Evolutionary conservation across 2,329 filamentous ascomycete species (phyloP).

Genomic region (Alternaria tenuissima): DNA sequence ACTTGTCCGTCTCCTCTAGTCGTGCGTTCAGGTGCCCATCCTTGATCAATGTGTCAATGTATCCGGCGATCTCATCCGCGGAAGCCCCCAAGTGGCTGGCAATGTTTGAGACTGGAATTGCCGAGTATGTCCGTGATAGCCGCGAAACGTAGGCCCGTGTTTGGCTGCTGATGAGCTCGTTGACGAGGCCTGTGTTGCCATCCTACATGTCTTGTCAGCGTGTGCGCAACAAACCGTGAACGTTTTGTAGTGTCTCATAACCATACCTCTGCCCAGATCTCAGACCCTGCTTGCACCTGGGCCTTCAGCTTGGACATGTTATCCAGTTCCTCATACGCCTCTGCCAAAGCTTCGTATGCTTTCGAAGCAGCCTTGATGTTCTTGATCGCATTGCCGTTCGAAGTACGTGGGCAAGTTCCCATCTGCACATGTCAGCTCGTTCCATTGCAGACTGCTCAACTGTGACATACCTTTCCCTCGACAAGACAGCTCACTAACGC

Average conservation of each 20-base stretch:
- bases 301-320: constrained; percentile 65
- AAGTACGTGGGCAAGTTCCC: constrained; percentile 64
- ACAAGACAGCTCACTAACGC: constrained; percentile 77
- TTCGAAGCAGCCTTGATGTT: constrained; percentile 67
- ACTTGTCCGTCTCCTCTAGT: constrained; percentile 54
- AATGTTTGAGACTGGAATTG: constrained; percentile 65
- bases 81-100: constrained; percentile 60
- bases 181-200: constrained; percentile 74
- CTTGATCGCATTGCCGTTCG: constrained; percentile 63
- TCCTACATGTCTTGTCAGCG: constrained; percentile 59
- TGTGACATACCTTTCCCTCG: constrained; percentile 65
- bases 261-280: constrained; percentile 67
- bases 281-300: constrained; percentile 67
- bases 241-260: constrained; percentile 21
- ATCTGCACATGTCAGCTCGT: constrained; percentile 48
- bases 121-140: constrained; percentile 75
- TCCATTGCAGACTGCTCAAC: neutral
- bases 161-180: constrained; percentile 74
- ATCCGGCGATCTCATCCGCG: constrained; percentile 61
- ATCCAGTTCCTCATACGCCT: constrained; percentile 66
- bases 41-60: constrained; percentile 63
- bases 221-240: constrained; percentile 16
- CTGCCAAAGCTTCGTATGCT: constrained; percentile 75
- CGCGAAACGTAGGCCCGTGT: constrained; percentile 78
- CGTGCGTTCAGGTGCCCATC: constrained; percentile 61